Evolutionary conservation across 139 green algal species (phyloP).

Genomic region (Chlorella sp.): DNA sequence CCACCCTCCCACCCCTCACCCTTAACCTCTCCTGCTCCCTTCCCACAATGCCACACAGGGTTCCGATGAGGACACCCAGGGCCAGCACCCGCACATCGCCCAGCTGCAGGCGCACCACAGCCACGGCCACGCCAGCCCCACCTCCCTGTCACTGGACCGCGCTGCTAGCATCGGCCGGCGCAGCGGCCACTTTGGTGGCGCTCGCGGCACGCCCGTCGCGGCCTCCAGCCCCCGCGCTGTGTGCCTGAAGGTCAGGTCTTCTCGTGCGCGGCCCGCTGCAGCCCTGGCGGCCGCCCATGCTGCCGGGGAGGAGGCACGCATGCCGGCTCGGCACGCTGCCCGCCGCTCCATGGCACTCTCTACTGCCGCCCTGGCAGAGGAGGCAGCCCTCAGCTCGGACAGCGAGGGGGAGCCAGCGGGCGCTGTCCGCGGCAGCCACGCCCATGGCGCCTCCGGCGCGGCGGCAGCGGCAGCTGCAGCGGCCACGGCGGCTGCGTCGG

Average conservation of each 20-base stretch:
- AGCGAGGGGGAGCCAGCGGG: not conserved
- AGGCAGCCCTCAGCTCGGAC: not conserved
- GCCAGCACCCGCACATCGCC: not conserved
- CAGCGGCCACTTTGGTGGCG: not conserved
- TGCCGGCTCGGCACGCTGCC: slow-evolving; percentile 16
- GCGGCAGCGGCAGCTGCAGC: not conserved
- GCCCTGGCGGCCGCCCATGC: not conserved
- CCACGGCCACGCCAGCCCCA: not conserved
- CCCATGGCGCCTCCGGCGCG: not conserved
- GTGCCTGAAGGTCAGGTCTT: slow-evolving; percentile 3
- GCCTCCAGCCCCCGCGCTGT: slow-evolving; percentile 12
- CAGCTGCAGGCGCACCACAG: not conserved
- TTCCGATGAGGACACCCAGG: slow-evolving; percentile 11
- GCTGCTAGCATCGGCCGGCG: not conserved
- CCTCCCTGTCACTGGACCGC: slow-evolving; percentile 10
- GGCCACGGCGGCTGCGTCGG: not conserved
- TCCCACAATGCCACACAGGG: not conserved
- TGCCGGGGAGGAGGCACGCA: not conserved
- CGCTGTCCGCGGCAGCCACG: not conserved
- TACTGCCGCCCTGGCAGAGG: slow-evolving; percentile 18
- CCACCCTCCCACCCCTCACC: not conserved
- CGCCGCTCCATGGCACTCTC: slow-evolving; percentile 20
- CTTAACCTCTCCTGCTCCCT: not conserved
- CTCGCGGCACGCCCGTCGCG: not conserved
- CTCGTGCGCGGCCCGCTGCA: not conserved